These are phyloP conservation scores for Colletotrichum orchidophilum DNA, from an alignment of 2,329 filamentous ascomycete genomes.

Conservation along the genomic window DNA sequence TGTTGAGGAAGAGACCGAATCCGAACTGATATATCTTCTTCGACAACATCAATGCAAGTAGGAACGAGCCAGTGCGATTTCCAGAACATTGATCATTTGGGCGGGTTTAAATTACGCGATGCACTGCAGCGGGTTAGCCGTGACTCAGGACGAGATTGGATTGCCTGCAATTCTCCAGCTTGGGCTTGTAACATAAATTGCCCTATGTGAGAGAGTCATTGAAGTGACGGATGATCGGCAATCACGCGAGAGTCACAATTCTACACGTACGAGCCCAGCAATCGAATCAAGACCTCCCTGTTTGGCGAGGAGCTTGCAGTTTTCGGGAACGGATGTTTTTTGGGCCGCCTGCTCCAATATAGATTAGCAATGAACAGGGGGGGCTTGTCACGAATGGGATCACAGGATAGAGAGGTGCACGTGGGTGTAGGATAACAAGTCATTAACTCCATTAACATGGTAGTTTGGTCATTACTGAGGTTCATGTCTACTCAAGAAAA, in stretches of 20 bases:
- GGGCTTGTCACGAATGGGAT: not conserved
- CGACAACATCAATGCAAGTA: not conserved
- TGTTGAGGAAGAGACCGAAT: not conserved
- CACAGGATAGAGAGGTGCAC: not conserved
- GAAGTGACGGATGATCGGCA: not conserved
- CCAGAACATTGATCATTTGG: not conserved
- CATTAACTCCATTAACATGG: conserved; percentile 32
- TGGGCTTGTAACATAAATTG: not conserved
- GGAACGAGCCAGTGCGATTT: not conserved
- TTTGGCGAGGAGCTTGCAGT: too few species aligned
- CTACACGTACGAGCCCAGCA: not conserved
- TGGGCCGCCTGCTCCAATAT: not conserved
- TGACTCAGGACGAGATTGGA: not conserved
- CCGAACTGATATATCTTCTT: not conserved
- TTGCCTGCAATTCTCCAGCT: not conserved
- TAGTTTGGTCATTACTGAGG: conserved; percentile 28
- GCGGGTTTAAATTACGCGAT: not conserved
- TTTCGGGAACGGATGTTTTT: too few species aligned
- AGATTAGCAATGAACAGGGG: too few species aligned
- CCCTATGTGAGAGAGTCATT: not conserved
- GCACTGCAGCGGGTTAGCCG: not conserved
- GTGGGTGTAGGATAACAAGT: not conserved
- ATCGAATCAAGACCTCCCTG: too few species aligned
- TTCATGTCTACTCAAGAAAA: conserved; percentile 27
- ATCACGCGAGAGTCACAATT: not conserved